These are phyloP conservation scores for Trichophyton rubrum DNA, from an alignment of 2,329 filamentous ascomycete genomes.

Conservation along the genomic window DNA sequence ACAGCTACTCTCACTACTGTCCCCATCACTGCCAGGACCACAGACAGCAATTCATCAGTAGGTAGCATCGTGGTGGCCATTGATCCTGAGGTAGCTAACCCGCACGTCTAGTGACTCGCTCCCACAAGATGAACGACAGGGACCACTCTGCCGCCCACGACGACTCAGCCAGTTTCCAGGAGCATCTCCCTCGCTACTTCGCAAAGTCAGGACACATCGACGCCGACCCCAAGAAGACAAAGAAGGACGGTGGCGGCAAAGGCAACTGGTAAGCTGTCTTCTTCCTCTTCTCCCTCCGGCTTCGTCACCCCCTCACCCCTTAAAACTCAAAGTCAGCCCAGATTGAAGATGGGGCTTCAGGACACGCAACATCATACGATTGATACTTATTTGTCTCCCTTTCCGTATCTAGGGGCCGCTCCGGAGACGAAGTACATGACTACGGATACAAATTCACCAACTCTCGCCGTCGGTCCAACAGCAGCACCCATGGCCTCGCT, in stretches of 20 bases:
- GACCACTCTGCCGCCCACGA: slow-evolving; percentile 72
- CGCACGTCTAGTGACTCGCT: slow-evolving; percentile 71
- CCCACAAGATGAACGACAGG: slow-evolving; percentile 90
- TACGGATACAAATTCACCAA: slow-evolving; percentile 74
- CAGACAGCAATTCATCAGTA: background rate
- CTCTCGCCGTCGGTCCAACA: slow-evolving; percentile 83
- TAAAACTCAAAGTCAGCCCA: slow-evolving; percentile 1
- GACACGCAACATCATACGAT: background rate
- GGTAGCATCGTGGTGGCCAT: background rate
- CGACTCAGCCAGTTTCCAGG: slow-evolving; percentile 52
- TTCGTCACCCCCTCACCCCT: background rate
- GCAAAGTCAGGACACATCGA: slow-evolving; percentile 73
- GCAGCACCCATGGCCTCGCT: slow-evolving; percentile 58
- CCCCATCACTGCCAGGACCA: background rate
- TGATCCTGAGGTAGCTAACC: background rate
- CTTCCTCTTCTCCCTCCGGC: background rate
- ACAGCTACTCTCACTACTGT: background rate
- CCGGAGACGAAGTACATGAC: slow-evolving; percentile 74
- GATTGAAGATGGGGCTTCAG: background rate
- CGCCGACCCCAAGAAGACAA: slow-evolving; percentile 78
- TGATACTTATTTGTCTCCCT: background rate
- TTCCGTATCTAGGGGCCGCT: slow-evolving; percentile 53
- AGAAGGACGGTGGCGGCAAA: slow-evolving; percentile 89
- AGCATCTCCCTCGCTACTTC: slow-evolving; percentile 82
- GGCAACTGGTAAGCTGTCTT: slow-evolving; percentile 68